Evolutionary conservation across 305 asterid species (phyloP), one percentile per base, ranked within the genome.

Genomic region (Fraxinus paxiana): DNA sequence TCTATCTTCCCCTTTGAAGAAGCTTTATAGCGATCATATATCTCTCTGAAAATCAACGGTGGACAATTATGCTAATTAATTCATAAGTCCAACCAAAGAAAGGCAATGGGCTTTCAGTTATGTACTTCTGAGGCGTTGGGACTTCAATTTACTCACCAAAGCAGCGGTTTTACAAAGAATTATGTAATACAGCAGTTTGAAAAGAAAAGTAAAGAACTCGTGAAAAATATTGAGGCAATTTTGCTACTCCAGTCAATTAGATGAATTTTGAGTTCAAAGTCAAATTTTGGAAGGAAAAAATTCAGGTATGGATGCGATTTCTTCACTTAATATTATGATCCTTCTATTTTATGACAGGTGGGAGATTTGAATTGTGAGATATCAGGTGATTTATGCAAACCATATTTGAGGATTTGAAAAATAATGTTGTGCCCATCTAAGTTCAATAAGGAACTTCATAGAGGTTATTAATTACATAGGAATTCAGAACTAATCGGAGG

Each of bases 1-100:
- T 93, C 98, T 9, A 41, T 73, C 83, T 90, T 91, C 48, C 84
- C 96, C 82, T 81, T 84, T 3, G 93, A 85, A 6, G 98, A 90
- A 48, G 96, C 94, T 75, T 33, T 78, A 78, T 85, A 92, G 0
- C 90, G 90, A 0, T 82, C 82, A 22, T 89, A 92, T 77, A 94
- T 92, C 85, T 94, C 98, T 30, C 92, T 93, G 82, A 61, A 73
- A 17, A 59, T 63, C 43, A 82, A 70, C 4, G 4, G 70, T 37
- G 1, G 15, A 38, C 22, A 4, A 18, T 61, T n/a, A 13, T 54
- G 17, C 51, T 7, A 15, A 61, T 30, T 28, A 31, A 76, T 17
- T 2, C 12, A 41, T 24, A 63, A 1, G 22, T 12, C 37, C 3
- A 5, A 82, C 3, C 15, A 65, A 84, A 2, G 18, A 35, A 71